Evolutionary conservation across 352 stramenopile species (phyloP).

Genomic region (Blastocystis sp.): DNA sequence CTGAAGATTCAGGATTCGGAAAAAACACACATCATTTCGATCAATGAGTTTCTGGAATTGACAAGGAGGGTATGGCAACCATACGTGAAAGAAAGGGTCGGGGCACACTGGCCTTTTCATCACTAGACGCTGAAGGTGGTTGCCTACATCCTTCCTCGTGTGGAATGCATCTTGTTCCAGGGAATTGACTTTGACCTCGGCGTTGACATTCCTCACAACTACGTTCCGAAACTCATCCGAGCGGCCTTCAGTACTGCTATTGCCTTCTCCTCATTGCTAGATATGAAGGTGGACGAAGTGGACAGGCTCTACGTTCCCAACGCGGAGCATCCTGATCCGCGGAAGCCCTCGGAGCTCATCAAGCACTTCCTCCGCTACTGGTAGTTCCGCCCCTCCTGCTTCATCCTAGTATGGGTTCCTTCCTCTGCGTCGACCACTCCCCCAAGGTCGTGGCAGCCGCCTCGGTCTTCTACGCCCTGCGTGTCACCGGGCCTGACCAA

Average conservation of each 20-base stretch:
- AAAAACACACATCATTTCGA: background rate
- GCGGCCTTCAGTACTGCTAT: background rate
- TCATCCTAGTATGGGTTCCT: constrained; percentile 7
- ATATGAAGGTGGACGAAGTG: background rate
- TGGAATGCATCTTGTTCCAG: constrained; percentile 40
- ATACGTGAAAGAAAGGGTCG: background rate
- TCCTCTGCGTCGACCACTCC: constrained; percentile 3
- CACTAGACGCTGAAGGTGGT: constrained; percentile 9
- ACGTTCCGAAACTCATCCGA: constrained; percentile 3
- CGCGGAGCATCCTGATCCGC: constrained; percentile 28
- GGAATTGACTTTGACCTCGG: constrained; percentile 36
- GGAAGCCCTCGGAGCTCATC: background rate
- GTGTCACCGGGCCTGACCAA: background rate
- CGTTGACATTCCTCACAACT: constrained; percentile 54
- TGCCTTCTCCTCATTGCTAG: constrained; percentile 9
- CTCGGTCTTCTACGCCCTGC: background rate
- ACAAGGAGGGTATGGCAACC: background rate
- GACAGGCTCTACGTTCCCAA: background rate
- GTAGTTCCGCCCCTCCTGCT: background rate
- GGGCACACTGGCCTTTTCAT: background rate
- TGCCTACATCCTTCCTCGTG: constrained; percentile 17
- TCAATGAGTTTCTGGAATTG: background rate
- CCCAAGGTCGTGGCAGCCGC: constrained; percentile 18
- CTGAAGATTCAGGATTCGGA: constrained; percentile 54
- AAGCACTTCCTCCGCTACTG: background rate